These are phyloP conservation scores for Diaporthe capsici DNA, from an alignment of 2,329 filamentous ascomycete species.

Conservation along the genomic window DNA sequence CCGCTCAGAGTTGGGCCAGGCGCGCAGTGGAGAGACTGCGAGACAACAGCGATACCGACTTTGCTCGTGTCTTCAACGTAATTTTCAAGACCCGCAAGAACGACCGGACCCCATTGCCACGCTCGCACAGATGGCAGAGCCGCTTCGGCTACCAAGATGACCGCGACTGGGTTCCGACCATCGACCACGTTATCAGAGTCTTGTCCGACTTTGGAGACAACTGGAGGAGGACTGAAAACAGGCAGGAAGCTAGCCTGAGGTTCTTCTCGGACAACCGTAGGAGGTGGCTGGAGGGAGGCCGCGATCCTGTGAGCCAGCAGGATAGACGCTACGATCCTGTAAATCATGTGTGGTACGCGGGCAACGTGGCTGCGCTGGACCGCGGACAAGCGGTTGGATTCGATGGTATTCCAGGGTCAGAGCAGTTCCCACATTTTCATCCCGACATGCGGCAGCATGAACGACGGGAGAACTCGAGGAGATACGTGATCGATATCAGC, in stretches of 20 bases:
- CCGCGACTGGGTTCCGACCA: constrained; percentile 22
- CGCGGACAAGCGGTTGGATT: constrained; percentile 17
- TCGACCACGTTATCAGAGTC: constrained; percentile 18
- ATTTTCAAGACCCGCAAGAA: constrained; percentile 33
- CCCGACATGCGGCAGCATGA: not conserved
- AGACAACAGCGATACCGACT: constrained; percentile 31
- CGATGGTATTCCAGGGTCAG: not conserved
- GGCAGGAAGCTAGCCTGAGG: constrained; percentile 18
- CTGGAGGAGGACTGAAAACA: not conserved
- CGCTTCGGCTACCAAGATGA: constrained; percentile 16
- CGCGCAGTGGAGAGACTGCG: constrained; percentile 16
- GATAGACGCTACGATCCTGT: constrained; percentile 22
- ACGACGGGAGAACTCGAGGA: constrained; percentile 21
- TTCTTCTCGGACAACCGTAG: constrained; percentile 25
- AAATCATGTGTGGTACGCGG: constrained; percentile 24
- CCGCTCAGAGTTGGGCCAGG: constrained; percentile 25
- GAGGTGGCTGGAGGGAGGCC: constrained; percentile 17
- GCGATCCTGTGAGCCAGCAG: constrained; percentile 17
- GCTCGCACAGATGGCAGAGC: constrained; percentile 15
- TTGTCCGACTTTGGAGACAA: constrained; percentile 15
- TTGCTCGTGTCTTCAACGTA: constrained; percentile 38
- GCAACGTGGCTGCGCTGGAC: not conserved
- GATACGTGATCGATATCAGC: constrained; percentile 35
- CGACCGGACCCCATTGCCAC: not conserved
- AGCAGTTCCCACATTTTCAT: not conserved